Base-by-base conservation (phyloP, 2,329 filamentous ascomycete species). In the Aschersonia sp. region DNA sequence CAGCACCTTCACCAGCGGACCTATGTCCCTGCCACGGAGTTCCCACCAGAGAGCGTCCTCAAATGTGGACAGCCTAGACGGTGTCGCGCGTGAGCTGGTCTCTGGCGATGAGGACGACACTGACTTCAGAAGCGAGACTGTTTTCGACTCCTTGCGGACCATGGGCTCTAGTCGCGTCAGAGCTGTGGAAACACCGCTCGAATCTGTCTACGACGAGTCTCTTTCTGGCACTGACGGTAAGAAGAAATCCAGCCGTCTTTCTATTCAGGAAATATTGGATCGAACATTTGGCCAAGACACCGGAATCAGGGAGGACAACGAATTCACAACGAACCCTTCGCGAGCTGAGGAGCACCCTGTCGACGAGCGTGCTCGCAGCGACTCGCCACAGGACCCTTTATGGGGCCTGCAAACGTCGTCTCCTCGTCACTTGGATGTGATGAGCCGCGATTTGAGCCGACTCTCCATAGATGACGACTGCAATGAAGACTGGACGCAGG, bases 161-260 rank as follows among this genome's bases (percentile, higher is more conserved):
- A 72, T 76, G 51, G 81, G 76, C 40, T 87, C 84, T 7, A 74
- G 76, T 51, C 83, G 80, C 52, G 72, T 76, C 47, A 77, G 80
- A 51, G 77, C 78, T 35, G 74, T 80, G 44, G 80, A 86, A 59
- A 84, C 82, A 31, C 83, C 84, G 12, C 68, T 89, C 45, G 84
- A 89, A 58, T 85, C 80, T 30, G 85, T 89, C 70, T 89, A 89
- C 62, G 84, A 89, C 63, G 85, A 89, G 56, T 86, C 84, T 10
- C 83, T 82, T 38, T 76, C 78, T 5, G 76, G 73, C 58, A 74
- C 75, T 1, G 71, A 72, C 20, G 68, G 71, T 47, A 73, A 73
- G 53, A 64, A 54, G 54, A 78, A 71, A 57, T 66, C 70, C 3
- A 78, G 77, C 55, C 68, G 76, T 30, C 58, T 77, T 9, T 78